These are phyloP conservation scores for Yamadazyma songkhlaensis DNA, from an alignment of 1,139 yeast species.

Conservation along the genomic window DNA sequence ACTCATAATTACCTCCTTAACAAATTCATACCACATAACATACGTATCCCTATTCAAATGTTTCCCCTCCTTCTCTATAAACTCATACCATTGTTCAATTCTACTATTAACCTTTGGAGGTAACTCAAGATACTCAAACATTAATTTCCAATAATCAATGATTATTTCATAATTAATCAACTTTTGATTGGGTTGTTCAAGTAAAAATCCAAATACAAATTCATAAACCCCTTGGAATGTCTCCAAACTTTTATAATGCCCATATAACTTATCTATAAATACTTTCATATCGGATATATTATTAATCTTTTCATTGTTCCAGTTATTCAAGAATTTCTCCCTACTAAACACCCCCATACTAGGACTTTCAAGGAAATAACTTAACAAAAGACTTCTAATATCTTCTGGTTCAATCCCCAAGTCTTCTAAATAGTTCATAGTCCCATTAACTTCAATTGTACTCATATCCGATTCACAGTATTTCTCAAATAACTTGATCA, in stretches of 20 bases:
- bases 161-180: conserved; percentile 64
- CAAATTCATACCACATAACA: conserved; percentile 76
- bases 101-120: conserved; percentile 18
- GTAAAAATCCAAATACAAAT: conserved; percentile 65
- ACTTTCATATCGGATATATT: conserved; percentile 50
- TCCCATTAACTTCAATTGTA: conserved; percentile 67
- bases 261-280: conserved; percentile 44
- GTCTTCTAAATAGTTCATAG: conserved; percentile 63
- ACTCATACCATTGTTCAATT: conserved; percentile 53
- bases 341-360: conserved; percentile 58
- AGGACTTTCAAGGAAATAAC: conserved; percentile 65
- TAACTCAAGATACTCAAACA: conserved; percentile 35
- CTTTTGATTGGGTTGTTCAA: conserved; percentile 58
- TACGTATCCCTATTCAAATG: conserved; percentile 72
- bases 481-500: conserved; percentile 25
- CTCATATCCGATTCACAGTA: conserved; percentile 33
- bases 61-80: conserved; percentile 26
- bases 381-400: conserved; percentile 62
- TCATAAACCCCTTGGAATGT: conserved; percentile 46
- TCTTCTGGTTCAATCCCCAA: conserved; percentile 74
- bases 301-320: conserved; percentile 44
- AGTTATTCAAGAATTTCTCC: conserved; percentile 50
- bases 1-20: conserved; percentile 44
- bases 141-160: conserved; percentile 71
- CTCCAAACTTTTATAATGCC: conserved; percentile 17